These are phyloP conservation scores for Aureobasidium sp. DNA, from an alignment of 2,329 filamentous ascomycete genomes.

Conservation along the genomic window DNA sequence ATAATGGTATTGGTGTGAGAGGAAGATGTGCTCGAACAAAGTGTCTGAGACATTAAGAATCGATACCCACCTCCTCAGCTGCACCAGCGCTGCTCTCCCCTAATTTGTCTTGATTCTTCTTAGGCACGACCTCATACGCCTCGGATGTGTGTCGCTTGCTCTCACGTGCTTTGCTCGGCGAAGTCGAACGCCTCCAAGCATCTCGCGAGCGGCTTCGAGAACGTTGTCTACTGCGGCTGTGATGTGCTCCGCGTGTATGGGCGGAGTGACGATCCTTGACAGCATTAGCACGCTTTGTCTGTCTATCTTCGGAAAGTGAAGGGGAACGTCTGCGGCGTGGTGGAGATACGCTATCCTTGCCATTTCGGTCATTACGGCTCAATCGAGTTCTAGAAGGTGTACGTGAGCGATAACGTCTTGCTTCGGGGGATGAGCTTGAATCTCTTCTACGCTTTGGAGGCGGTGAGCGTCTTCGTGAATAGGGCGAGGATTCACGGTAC, in stretches of 20 bases:
- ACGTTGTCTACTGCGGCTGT: slow-evolving; percentile 1
- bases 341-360: slow-evolving; percentile 9
- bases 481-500: slow-evolving; percentile 21
- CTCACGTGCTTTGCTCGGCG: neutral
- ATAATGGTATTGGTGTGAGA: neutral
- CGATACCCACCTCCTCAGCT: slow-evolving; percentile 13
- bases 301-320: slow-evolving; percentile 5
- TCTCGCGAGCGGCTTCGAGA: slow-evolving; percentile 4
- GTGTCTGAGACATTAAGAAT: neutral
- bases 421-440: neutral
- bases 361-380: slow-evolving; percentile 19
- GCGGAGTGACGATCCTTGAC: neutral
- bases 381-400: slow-evolving; percentile 29
- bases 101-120: neutral
- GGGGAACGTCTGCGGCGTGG: slow-evolving; percentile 6
- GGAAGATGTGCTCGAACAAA: neutral
- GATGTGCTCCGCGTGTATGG: neutral
- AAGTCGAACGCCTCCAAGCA: neutral
- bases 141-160: neutral
- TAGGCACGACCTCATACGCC: neutral
- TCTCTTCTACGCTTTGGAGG: slow-evolving; percentile 16
- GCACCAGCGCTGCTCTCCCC: slow-evolving; percentile 10
- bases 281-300: slow-evolving; percentile 1
- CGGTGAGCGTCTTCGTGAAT: slow-evolving; percentile 23
- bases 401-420: slow-evolving; percentile 15